Percentiles rank a stretch among this genome's conserved stretches.
phyloP scores from a whole-genome alignment of 129 eudicot species.

The Helichrysum umbraculigerum region DNA sequence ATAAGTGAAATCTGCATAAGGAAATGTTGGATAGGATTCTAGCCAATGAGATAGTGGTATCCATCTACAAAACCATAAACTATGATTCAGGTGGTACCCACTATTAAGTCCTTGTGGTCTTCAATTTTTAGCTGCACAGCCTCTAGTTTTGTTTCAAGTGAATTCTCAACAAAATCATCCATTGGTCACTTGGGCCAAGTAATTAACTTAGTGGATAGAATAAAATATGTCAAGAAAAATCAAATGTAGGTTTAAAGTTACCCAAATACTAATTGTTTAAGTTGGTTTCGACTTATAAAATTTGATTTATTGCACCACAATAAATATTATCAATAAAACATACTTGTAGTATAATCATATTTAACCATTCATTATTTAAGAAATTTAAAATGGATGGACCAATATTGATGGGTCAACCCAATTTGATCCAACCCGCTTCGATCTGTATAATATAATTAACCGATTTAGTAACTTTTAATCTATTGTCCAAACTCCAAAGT shows the following conservation, averaged over 20 bases:
- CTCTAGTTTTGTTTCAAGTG: constrained; percentile 9
- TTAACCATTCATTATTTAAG: not conserved
- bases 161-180: not conserved
- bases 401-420: not conserved
- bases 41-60: constrained; percentile 36
- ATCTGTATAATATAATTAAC: too few species aligned
- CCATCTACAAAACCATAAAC: constrained; percentile 18
- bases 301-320: not conserved
- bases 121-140: constrained; percentile 16
- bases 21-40: constrained; percentile 40
- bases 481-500: not conserved
- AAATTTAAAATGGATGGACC: not conserved
- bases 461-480: too few species aligned
- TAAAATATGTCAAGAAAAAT: not conserved
- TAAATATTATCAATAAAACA: too few species aligned
- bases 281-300: not conserved
- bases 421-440: not conserved
- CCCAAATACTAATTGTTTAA: not conserved
- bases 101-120: constrained; percentile 40
- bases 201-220: not conserved
- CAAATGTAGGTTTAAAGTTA: not conserved
- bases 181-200: not conserved
- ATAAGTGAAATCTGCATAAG: constrained; percentile 49
- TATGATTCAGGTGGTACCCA: constrained; percentile 32
- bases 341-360: too few species aligned